Evolutionary conservation across 805 yeast species (phyloP).

Genomic region (Monosporozyma servazzii): DNA sequence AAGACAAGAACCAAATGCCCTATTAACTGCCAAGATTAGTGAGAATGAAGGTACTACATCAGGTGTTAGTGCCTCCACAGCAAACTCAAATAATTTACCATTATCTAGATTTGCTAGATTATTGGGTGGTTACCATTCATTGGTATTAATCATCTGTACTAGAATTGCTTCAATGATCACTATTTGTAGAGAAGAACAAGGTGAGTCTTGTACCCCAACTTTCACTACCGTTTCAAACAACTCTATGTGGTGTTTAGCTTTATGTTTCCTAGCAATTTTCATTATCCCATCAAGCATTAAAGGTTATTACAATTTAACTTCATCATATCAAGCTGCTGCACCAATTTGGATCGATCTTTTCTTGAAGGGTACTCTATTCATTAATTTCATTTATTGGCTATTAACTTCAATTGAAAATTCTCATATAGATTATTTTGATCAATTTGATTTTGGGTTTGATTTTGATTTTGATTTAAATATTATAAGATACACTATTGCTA

Average conservation of each 20-base stretch:
- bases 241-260: conserved; percentile 53
- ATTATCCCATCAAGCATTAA: conserved; percentile 59
- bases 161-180: conserved; percentile 61
- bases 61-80: conserved; percentile 22
- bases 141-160: conserved; percentile 56
- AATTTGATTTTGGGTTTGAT: neutral
- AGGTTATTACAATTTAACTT: conserved; percentile 61
- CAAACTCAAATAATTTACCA: conserved; percentile 29
- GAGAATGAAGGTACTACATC: conserved; percentile 27
- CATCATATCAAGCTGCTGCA: conserved; percentile 81
- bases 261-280: conserved; percentile 42
- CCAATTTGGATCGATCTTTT: conserved; percentile 61
- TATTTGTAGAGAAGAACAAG: conserved; percentile 93
- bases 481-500: conserved; percentile 60
- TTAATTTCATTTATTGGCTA: conserved; percentile 69
- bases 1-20: conserved; percentile 32
- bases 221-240: conserved; percentile 44
- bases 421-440: conserved; percentile 6
- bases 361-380: conserved; percentile 43
- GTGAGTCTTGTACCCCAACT: conserved; percentile 60
- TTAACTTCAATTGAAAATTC: conserved; percentile 63
- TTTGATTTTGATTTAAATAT: conserved; percentile 20
- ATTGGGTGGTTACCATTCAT: conserved; percentile 63
- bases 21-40: conserved; percentile 29
- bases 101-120: conserved; percentile 38